Conservation (phyloP, 768 basidiomycete genomes). For the Lactifluus echinatus region DNA sequence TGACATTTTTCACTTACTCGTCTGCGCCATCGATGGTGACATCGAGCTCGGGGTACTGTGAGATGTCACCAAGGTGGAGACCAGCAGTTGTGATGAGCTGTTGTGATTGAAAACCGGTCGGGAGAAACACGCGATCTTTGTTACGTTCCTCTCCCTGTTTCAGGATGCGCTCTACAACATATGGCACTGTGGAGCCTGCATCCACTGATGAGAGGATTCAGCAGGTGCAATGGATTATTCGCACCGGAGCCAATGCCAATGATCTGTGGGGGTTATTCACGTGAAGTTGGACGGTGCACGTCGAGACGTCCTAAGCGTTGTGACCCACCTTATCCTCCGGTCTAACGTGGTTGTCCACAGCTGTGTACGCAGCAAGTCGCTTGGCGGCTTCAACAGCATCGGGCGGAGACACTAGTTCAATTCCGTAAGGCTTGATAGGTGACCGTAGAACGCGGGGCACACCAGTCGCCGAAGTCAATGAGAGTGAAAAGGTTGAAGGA, state of each 20-base stretch:
- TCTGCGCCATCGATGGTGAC: conserved; percentile 98
- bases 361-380: conserved; percentile 84
- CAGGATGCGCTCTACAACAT: conserved; percentile 91
- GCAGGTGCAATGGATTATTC: neutral
- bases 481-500: conserved; percentile 6
- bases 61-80: conserved; percentile 77
- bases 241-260: conserved; percentile 84
- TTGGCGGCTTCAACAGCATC: conserved; percentile 73
- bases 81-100: conserved; percentile 81
- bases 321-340: conserved; percentile 70
- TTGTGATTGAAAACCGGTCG: conserved; percentile 96
- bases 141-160: conserved; percentile 73
- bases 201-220: neutral
- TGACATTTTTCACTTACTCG: conserved; percentile 48
- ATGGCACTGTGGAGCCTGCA: conserved; percentile 88
- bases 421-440: neutral
- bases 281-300: neutral
- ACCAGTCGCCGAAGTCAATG: neutral
- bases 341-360: conserved; percentile 83
- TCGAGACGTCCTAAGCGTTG: neutral
- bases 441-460: neutral
- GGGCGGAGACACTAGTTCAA: conserved; percentile 22
- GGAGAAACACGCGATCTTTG: conserved; percentile 76
- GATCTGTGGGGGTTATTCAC: conserved; percentile 41
- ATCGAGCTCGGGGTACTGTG: conserved; percentile 82